Evolutionary conservation across 192 early-diverging fungal species (phyloP).

Genomic region (Jimgerdemannia flammicorona): DNA sequence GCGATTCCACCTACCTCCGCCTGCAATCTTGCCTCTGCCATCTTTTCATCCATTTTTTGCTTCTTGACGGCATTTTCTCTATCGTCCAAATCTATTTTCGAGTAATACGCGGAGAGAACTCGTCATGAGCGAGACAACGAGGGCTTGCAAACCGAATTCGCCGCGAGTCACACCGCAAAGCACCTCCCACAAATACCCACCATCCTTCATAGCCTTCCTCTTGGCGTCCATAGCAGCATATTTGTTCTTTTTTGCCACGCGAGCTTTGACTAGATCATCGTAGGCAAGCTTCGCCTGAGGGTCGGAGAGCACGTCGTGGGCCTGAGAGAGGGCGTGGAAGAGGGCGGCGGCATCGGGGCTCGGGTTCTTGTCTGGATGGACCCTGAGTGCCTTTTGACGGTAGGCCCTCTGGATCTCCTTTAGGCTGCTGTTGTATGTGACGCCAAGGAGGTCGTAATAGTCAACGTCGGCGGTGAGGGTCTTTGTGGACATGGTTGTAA

Average conservation of each 20-base stretch:
- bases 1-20: slow-evolving; percentile 11
- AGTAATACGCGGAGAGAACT: too few species aligned
- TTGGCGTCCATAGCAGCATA: slow-evolving; percentile 39
- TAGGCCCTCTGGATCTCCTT: slow-evolving; percentile 49
- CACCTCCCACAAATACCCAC: background rate
- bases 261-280: slow-evolving; percentile 38
- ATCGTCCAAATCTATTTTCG: slow-evolving; percentile 18
- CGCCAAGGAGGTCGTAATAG: slow-evolving; percentile 43
- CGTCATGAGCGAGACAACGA: too few species aligned
- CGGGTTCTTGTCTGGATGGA: slow-evolving; percentile 90
- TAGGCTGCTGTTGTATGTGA: slow-evolving; percentile 33
- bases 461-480: slow-evolving; percentile 25
- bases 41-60: slow-evolving; percentile 33
- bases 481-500: background rate
- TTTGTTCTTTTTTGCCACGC: slow-evolving; percentile 40
- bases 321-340: slow-evolving; percentile 41
- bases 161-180: too few species aligned
- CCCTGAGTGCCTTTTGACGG: slow-evolving; percentile 62
- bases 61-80: slow-evolving; percentile 43
- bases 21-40: slow-evolving; percentile 28
- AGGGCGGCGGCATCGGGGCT: slow-evolving; percentile 55
- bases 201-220: slow-evolving; percentile 39
- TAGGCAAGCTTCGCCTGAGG: slow-evolving; percentile 35
- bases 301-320: slow-evolving; percentile 42
- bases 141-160: too few species aligned